Evolutionary conservation across 371 early-diverging fungal genomes (phyloP).

Genomic region (Mortierella sp.): DNA sequence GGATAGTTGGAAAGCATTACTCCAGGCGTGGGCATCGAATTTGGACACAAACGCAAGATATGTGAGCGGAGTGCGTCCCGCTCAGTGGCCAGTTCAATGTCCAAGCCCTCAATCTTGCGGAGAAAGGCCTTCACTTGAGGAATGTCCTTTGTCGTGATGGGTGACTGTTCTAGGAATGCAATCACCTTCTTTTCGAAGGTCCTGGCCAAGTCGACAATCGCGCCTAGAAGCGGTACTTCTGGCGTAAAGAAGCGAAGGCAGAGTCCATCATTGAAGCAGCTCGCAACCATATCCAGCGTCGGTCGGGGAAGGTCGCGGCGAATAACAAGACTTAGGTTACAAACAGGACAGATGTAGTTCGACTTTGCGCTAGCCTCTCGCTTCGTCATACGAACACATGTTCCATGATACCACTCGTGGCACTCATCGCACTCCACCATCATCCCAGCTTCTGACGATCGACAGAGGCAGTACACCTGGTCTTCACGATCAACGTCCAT

Average conservation of each 20-base stretch:
- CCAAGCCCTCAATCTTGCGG: slow-evolving; percentile 70
- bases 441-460: slow-evolving; percentile 67
- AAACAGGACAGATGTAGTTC: slow-evolving; percentile 78
- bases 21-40: slow-evolving; percentile 32
- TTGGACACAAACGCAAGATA: slow-evolving; percentile 55
- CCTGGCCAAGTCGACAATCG: slow-evolving; percentile 58
- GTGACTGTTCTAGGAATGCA: slow-evolving; percentile 57
- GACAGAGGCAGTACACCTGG: slow-evolving; percentile 69
- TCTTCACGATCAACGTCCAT: slow-evolving; percentile 34
- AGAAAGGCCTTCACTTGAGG: slow-evolving; percentile 56
- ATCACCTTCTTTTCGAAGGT: slow-evolving; percentile 54
- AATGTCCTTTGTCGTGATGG: slow-evolving; percentile 52
- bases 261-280: slow-evolving; percentile 58
- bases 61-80: slow-evolving; percentile 60
- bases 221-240: slow-evolving; percentile 63
- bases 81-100: slow-evolving; percentile 61
- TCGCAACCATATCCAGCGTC: slow-evolving; percentile 59
- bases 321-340: slow-evolving; percentile 61
- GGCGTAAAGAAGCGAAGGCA: slow-evolving; percentile 65
- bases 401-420: slow-evolving; percentile 83
- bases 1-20: slow-evolving; percentile 44
- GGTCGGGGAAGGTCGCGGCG: slow-evolving; percentile 60
- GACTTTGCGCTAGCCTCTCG: slow-evolving; percentile 64
- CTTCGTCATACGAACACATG: slow-evolving; percentile 73
- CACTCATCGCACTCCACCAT: slow-evolving; percentile 89